Base-by-base conservation (phyloP, 177 flowering plant genomes). In the Vitis hybrid region DNA sequence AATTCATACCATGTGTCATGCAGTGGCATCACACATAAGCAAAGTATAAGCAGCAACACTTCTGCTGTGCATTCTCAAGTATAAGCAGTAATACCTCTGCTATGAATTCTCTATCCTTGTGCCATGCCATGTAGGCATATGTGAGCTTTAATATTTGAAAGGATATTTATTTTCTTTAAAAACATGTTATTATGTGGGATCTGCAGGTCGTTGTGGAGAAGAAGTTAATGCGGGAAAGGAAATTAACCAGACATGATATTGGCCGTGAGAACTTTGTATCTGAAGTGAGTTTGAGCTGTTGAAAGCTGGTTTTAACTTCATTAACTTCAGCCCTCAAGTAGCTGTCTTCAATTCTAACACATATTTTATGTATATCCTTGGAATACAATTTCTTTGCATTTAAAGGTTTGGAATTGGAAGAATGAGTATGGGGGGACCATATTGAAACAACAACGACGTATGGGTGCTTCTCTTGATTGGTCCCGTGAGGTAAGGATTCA, bases 361-460 rank as follows among this genome's bases (percentile, higher is more conserved):
- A 11, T 49, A n/a, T 63, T 41, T 9, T 57, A 63, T 55, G 51
- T 18, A 61, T 59, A 58, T 77, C 62, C 14, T 9, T 46, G 27
- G 61, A 20, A 48, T 69, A 11, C 61, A 70, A 24, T 69, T 71
- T 30, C 66, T 35, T 17, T 71, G 27, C 46, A 41, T 41, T 41
- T n/a, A 71, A 69, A 95, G 99, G 99, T 96, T 7, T 96, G 99
- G 99, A 85, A 88, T 11, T 96, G 99, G 99, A 96, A 93, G 81
- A 73, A 88, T 59, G 82, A 91, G 72, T 82, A 91, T 79, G 99
- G 98, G 41, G 90, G 97, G 57, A 88, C 90, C 41, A 96, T 96
- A 65, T 74, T 96, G 63, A 77, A 77, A 70, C 99, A 93, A 77
- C 85, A 78, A 63, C 90, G 98, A 4, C 83, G 96, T 14, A 66